Conservation (phyloP, 306 rosid species). For the Vigna unguiculata region DNA sequence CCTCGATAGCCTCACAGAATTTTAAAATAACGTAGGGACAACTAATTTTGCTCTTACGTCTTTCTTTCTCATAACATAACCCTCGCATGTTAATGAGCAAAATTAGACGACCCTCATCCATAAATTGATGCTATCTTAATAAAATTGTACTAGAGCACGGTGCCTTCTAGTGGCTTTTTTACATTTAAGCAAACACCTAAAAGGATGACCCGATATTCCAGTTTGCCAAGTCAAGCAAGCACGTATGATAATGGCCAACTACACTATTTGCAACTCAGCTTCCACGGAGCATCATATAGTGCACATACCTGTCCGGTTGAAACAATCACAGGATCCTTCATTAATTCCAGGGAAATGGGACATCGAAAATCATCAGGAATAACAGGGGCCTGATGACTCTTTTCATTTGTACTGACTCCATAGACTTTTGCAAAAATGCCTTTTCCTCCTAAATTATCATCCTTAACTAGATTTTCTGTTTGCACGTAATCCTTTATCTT, state of each 20-base stretch:
- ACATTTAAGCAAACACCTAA: constrained; percentile 27
- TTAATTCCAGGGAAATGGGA: constrained; percentile 94
- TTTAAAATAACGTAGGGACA: constrained; percentile 21
- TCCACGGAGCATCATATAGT: constrained; percentile 35
- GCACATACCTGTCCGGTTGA: constrained; percentile 96
- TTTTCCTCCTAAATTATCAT: constrained; percentile 56
- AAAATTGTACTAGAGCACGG: constrained; percentile 11
- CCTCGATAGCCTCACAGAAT: constrained; percentile 8
- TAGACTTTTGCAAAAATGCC: constrained; percentile 56
- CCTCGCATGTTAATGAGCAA: neutral
- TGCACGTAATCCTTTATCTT: constrained; percentile 82
- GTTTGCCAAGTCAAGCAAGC: constrained; percentile 17
- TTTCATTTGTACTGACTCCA: constrained; percentile 57
- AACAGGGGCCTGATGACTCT: constrained; percentile 58
- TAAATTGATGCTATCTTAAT: constrained; percentile 38
- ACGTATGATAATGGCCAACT: neutral
- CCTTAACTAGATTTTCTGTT: constrained; percentile 73
- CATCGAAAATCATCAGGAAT: constrained; percentile 95
- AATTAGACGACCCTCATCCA: constrained; percentile 29
- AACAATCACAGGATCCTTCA: constrained; percentile 97
- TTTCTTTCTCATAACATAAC: constrained; percentile 22
- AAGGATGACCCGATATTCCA: constrained; percentile 16
- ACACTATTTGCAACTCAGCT: constrained; percentile 26
- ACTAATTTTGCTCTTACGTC: neutral
- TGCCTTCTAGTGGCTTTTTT: constrained; percentile 31